These are phyloP conservation scores for Nothopassalora personata DNA, from an alignment of 2,329 filamentous ascomycete genomes.

Conservation along the genomic window DNA sequence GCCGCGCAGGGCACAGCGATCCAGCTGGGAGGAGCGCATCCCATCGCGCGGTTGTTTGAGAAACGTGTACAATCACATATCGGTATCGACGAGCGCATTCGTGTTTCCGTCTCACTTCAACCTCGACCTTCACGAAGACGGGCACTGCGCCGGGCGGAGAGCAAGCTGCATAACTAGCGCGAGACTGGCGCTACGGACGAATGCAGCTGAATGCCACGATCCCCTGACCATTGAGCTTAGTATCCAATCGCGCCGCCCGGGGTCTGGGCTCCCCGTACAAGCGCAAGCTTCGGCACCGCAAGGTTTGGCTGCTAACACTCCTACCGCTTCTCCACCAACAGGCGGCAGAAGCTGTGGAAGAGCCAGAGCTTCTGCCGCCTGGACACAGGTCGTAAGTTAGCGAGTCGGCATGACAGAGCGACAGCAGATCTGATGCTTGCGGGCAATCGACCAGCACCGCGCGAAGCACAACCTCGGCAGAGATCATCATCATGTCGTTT, in stretches of 20 bases:
- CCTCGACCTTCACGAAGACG: background rate
- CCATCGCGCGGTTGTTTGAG: background rate
- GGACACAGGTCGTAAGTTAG: background rate
- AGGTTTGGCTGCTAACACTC: constrained; percentile 2
- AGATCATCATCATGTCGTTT: constrained; percentile 11
- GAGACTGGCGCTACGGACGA: background rate
- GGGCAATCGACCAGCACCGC: background rate
- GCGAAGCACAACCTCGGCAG: constrained; percentile 14
- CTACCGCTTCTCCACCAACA: background rate
- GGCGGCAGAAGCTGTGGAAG: background rate
- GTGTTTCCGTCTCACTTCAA: background rate
- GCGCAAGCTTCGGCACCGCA: constrained; percentile 3
- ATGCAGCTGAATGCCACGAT: background rate
- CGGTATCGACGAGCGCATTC: background rate
- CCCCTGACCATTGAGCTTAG: background rate
- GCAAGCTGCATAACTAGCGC: constrained; percentile 1
- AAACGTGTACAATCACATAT: background rate
- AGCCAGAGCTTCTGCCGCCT: too few relatives aligned
- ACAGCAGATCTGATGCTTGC: background rate
- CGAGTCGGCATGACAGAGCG: background rate
- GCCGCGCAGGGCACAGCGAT: background rate
- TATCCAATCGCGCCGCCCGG: constrained; percentile 6
- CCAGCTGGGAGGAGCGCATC: background rate
- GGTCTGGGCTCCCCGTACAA: constrained; percentile 7
- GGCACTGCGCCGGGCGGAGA: background rate